Conservation (phyloP, 2,329 filamentous ascomycete species). For the Colletotrichum theobromicola region DNA sequence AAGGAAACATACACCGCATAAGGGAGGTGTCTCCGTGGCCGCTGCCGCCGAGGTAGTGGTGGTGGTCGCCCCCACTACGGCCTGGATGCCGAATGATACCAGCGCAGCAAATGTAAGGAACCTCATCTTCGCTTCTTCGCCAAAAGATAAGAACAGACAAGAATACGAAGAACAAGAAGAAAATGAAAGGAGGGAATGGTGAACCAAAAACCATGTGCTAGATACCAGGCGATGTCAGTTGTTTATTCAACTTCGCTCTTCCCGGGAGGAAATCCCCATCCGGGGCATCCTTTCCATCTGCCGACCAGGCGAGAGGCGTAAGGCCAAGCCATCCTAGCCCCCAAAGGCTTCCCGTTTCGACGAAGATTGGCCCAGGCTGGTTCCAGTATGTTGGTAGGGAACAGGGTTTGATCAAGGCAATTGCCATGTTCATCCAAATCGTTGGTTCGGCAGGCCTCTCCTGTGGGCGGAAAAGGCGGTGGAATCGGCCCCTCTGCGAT, state of each 20-base stretch:
- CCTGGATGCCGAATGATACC: not conserved
- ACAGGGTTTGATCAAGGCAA: not conserved
- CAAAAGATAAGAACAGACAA: not conserved
- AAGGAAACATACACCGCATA: constrained; percentile 23
- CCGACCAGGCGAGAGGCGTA: not conserved
- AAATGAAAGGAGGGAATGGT: not conserved
- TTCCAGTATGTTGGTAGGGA: not conserved
- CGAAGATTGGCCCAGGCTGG: not conserved
- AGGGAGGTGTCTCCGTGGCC: constrained; percentile 14
- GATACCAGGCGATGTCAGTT: not conserved
- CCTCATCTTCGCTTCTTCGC: constrained; percentile 12
- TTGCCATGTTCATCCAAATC: not conserved
- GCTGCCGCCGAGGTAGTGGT: not conserved
- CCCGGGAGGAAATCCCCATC: not conserved
- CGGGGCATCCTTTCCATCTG: not conserved
- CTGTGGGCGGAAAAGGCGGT: not conserved
- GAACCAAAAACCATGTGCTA: not conserved
- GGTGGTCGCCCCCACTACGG: constrained; percentile 1
- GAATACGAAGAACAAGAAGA: not conserved
- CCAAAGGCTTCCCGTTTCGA: not conserved
- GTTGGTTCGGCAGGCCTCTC: not conserved
- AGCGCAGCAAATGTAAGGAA: constrained; percentile 2
- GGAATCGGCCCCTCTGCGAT: not conserved
- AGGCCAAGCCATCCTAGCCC: not conserved
- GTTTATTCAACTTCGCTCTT: not conserved